Evolutionary conservation across 1,139 yeast species (phyloP).

Genomic region (Suhomyces bokatorum): DNA sequence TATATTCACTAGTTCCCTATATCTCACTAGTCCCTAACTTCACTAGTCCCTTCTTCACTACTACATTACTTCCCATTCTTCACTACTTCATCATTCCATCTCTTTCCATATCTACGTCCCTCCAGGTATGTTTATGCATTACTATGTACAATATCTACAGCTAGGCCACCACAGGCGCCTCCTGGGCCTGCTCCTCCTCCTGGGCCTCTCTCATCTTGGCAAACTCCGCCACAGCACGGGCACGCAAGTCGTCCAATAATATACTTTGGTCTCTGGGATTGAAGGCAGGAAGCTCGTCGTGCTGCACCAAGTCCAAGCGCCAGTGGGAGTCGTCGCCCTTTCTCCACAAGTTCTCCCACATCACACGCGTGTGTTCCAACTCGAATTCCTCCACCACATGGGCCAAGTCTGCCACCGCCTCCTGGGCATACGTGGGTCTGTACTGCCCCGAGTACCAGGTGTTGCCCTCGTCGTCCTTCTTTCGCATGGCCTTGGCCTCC

Average conservation of each 20-base stretch:
- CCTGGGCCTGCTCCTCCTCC: constrained; percentile 10
- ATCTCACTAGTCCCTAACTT: too few relatives aligned
- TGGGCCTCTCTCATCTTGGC: constrained; percentile 22
- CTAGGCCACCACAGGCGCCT: constrained; percentile 11
- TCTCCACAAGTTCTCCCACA: constrained; percentile 88
- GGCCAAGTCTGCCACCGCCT: constrained; percentile 84
- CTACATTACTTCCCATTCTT: too few relatives aligned
- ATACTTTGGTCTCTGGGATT: constrained; percentile 68
- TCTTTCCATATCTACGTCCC: not conserved
- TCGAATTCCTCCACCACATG: constrained; percentile 67
- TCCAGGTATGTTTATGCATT: constrained; percentile 4
- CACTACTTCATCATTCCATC: too few relatives aligned
- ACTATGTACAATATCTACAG: constrained; percentile 17
- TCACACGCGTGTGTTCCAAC: constrained; percentile 50
- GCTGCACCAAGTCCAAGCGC: constrained; percentile 57
- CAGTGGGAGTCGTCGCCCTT: constrained; percentile 73
- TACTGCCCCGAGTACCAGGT: constrained; percentile 85
- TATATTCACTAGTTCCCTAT: too few relatives aligned
- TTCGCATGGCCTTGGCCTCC: constrained; percentile 68
- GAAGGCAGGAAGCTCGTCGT: constrained; percentile 57
- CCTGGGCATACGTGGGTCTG: constrained; percentile 89
- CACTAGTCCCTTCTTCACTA: too few relatives aligned
- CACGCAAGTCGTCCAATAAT: constrained; percentile 58
- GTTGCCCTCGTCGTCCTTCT: constrained; percentile 73
- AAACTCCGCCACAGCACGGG: constrained; percentile 40